Evolutionary conservation across 139 green algal genomes (phyloP), one percentile per base, ranked within the genome.

Genomic region (Eudorina sp.): DNA sequence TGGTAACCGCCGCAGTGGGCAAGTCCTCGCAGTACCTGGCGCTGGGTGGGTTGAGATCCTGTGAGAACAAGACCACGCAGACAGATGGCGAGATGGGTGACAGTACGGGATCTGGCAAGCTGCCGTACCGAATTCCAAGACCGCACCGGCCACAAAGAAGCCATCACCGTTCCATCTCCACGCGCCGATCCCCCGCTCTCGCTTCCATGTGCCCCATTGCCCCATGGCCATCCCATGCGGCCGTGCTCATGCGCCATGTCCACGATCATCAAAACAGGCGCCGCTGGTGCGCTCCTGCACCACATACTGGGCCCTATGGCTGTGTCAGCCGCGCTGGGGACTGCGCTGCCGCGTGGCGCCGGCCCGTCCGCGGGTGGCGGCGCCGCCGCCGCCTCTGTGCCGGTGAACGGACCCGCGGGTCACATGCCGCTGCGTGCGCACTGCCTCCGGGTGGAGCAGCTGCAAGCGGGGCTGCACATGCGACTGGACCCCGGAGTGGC

Each of bases 211-310:
- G n/a, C n/a, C n/a, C n/a, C n/a, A n/a, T n/a, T n/a, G n/a, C n/a
- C n/a, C n/a, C n/a, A n/a, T n/a, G n/a, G n/a, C n/a, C n/a, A n/a
- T n/a, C n/a, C n/a, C n/a, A n/a, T n/a, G n/a, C n/a, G n/a, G n/a
- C n/a, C n/a, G n/a, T n/a, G n/a, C n/a, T n/a, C n/a, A n/a, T n/a
- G n/a, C n/a, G n/a, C n/a, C n/a, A n/a, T n/a, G n/a, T n/a, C n/a
- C n/a, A n/a, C 51, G 51, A 25, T 25, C 51, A 58, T 58, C 51
- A 58, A 25, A 93, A 34, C 45, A 70, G 95, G 94, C 0, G 95
- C 95, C 23, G 91, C 95, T 38, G 94, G 95, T 5, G 95, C 95
- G 0, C 86, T 97, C 53, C 78, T 97, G 29, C 85, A 83, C 48
- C 91, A 94, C 78, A 36, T 96, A 55, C 66, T 89, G 55, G 46